phyloP scores from a whole-genome alignment of 345 rosid species.

The Populus davidiana region DNA sequence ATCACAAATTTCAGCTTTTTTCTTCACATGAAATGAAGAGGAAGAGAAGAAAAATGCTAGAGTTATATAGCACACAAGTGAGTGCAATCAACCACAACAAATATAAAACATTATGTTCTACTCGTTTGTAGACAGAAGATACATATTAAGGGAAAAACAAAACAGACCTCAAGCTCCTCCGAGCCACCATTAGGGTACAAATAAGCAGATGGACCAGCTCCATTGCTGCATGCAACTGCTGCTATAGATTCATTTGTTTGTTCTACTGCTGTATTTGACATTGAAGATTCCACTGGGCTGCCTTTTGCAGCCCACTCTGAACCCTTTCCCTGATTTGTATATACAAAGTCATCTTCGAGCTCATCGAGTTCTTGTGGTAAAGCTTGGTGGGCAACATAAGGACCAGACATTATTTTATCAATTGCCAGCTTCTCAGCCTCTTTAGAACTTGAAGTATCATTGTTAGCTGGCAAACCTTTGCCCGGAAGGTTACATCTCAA shows the following conservation, averaged over 20 bases:
- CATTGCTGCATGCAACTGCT: constrained; percentile 26
- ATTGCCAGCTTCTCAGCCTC: constrained; percentile 65
- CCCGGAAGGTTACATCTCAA: constrained; percentile 11
- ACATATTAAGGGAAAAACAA: not conserved
- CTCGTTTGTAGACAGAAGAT: too few species aligned
- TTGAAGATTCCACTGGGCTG: constrained; percentile 24
- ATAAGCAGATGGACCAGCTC: constrained; percentile 37
- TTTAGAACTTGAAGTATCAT: constrained; percentile 37
- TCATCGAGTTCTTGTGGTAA: constrained; percentile 62
- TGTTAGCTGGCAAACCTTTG: constrained; percentile 23
- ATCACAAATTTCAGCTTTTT: too few species aligned
- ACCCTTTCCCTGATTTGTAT: constrained; percentile 39
- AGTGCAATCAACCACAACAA: not conserved
- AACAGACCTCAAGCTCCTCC: constrained; percentile 90
- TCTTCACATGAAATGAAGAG: not conserved
- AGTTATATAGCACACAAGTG: not conserved
- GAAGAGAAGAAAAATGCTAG: not conserved
- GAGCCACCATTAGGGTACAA: constrained; percentile 29
- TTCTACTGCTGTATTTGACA: constrained; percentile 17
- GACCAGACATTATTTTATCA: constrained; percentile 55
- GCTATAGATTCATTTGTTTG: constrained; percentile 4
- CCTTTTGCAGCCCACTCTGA: constrained; percentile 15
- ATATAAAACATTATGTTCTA: not conserved
- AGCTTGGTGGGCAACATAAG: constrained; percentile 50
- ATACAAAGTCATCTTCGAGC: constrained; percentile 63